Percentiles rank a stretch among this genome's conserved stretches.
phyloP scores from a whole-genome alignment of 257 asterid species.

The Solanum chiquidenum region DNA sequence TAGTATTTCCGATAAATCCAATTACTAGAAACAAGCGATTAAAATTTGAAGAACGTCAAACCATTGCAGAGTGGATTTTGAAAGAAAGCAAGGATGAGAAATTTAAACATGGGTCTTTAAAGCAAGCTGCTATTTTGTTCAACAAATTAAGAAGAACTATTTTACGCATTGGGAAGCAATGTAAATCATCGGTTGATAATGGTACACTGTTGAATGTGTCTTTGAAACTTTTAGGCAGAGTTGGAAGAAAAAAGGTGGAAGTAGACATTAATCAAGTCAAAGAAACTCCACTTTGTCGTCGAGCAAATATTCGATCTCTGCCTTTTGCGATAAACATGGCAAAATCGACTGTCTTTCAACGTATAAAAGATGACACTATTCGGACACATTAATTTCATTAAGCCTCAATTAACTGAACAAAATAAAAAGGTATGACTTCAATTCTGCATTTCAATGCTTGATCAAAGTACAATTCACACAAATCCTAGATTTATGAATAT shows the following conservation, averaged over 20 bases:
- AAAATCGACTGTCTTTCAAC: neutral
- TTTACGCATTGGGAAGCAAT: neutral
- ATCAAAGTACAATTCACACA: neutral
- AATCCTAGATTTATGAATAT: neutral
- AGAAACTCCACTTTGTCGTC: neutral
- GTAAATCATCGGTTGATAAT: neutral
- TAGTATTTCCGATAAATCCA: neutral
- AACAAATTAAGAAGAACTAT: neutral
- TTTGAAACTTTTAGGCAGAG: neutral
- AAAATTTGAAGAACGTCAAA: neutral
- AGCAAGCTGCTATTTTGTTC: neutral
- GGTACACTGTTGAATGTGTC: neutral
- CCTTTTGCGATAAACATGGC: neutral
- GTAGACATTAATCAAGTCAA: neutral
- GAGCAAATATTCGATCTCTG: neutral
- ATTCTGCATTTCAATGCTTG: neutral
- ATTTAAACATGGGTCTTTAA: neutral
- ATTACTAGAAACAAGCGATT: too few relatives aligned
- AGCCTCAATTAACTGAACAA: neutral
- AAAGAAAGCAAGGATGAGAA: neutral
- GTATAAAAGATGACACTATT: too few relatives aligned
- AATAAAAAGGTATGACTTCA: neutral
- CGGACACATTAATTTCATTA: too few relatives aligned
- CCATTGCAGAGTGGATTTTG: neutral
- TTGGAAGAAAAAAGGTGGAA: neutral